Percentiles rank a stretch among this genome's conserved stretches.
Evolutionary conservation across 2,329 filamentous ascomycete genomes (phyloP).

Genomic region (Xylariaceae sp.): DNA sequence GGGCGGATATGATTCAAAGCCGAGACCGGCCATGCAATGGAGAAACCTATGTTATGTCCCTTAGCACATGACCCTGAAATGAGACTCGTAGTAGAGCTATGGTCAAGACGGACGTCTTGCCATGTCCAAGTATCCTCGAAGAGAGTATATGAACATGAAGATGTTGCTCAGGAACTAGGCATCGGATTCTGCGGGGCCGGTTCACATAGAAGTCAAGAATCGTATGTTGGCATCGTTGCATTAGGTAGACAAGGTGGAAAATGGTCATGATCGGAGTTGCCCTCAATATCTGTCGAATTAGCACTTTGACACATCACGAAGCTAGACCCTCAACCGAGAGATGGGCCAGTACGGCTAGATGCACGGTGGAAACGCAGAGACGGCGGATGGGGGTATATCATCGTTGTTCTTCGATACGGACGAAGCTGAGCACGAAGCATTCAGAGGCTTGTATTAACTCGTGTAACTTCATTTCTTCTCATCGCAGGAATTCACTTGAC

Average conservation of each 20-base stretch:
- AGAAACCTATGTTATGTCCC: too few relatives aligned
- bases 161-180: background rate
- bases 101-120: too few relatives aligned
- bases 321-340: background rate
- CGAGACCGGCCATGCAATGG: too few relatives aligned
- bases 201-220: background rate
- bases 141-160: too few relatives aligned
- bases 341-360: background rate
- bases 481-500: conserved; percentile 10
- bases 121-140: too few relatives aligned
- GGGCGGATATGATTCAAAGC: too few relatives aligned
- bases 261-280: background rate
- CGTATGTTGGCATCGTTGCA: background rate
- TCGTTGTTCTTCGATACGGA: conserved; percentile 6
- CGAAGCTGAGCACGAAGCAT: conserved; percentile 12
- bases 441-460: conserved; percentile 17
- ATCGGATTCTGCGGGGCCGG: too few relatives aligned
- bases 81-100: too few relatives aligned
- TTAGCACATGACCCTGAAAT: too few relatives aligned
- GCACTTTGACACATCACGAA: background rate
- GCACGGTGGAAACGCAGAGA: background rate
- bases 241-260: background rate
- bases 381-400: conserved; percentile 1
- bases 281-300: background rate
- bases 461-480: conserved; percentile 14